Conservation (phyloP, 2,329 filamentous ascomycete species). For the Emmonsia crescens region DNA sequence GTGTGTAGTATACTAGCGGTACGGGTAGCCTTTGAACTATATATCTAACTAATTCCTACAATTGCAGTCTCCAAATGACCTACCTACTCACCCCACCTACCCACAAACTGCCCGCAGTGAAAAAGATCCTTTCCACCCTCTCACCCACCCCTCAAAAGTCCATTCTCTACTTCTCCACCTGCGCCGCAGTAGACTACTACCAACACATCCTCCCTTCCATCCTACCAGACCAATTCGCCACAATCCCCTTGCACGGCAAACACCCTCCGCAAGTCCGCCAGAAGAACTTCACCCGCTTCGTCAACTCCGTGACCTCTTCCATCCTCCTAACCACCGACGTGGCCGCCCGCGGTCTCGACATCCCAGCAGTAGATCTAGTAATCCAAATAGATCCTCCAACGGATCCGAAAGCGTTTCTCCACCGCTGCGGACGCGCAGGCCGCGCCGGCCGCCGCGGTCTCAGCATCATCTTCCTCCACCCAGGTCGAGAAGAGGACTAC, state of each 20-base stretch:
- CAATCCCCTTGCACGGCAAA: slow-evolving; percentile 84
- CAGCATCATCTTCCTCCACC: slow-evolving; percentile 74
- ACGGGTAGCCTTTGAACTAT: slow-evolving; percentile 12
- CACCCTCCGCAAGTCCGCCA: slow-evolving; percentile 77
- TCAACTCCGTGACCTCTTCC: slow-evolving; percentile 61
- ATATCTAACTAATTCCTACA: not conserved
- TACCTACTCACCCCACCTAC: slow-evolving; percentile 66
- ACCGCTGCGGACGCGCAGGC: slow-evolving; percentile 54
- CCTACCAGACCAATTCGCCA: slow-evolving; percentile 54
- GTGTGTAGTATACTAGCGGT: slow-evolving; percentile 17
- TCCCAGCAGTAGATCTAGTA: slow-evolving; percentile 82
- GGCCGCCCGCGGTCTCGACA: slow-evolving; percentile 80
- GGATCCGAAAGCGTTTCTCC: slow-evolving; percentile 74
- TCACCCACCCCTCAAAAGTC: slow-evolving; percentile 68
- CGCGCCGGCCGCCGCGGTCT: slow-evolving; percentile 61
- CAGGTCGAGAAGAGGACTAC: slow-evolving; percentile 81
- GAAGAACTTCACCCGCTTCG: slow-evolving; percentile 75
- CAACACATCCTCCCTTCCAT: slow-evolving; percentile 65
- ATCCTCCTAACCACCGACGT: slow-evolving; percentile 89
- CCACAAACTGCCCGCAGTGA: slow-evolving; percentile 67
- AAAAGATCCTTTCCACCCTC: slow-evolving; percentile 57
- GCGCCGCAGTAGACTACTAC: slow-evolving; percentile 91
- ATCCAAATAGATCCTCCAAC: slow-evolving; percentile 77
- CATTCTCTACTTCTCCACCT: slow-evolving; percentile 89
- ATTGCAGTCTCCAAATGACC: slow-evolving; percentile 65